Evolutionary conservation across 139 green algal genomes (phyloP).

Genomic region (Ulvella scutata): DNA sequence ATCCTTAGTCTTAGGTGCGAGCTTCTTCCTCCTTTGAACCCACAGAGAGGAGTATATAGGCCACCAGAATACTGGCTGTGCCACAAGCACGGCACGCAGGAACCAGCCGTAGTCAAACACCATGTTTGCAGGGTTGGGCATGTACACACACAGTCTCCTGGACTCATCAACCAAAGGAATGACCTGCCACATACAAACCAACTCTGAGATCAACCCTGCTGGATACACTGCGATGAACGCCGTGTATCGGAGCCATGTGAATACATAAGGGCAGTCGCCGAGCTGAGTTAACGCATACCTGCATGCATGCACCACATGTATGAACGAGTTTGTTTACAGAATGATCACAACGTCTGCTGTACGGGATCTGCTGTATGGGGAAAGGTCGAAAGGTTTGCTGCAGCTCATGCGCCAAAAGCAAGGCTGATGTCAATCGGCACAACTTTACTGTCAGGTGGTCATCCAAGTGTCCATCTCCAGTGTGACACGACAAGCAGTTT

Average conservation of each 20-base stretch:
- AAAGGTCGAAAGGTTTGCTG: no score
- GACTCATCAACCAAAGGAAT: background rate
- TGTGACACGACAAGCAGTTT: no score
- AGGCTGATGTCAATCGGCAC: no score
- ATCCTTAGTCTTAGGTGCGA: no score
- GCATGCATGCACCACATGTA: background rate
- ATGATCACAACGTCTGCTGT: no score
- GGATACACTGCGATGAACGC: background rate
- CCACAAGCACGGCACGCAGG: background rate
- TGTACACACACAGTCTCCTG: background rate
- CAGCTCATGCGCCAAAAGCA: no score
- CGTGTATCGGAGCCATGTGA: background rate
- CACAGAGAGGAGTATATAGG: background rate
- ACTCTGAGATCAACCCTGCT: background rate
- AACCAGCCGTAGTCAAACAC: background rate
- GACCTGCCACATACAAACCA: background rate
- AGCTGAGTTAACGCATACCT: background rate
- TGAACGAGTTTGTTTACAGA: no score
- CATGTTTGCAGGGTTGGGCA: background rate
- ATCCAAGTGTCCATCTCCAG: no score
- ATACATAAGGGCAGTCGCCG: background rate
- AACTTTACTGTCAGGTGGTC: no score
- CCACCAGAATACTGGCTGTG: background rate
- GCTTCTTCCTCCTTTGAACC: background rate
- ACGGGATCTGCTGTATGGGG: no score